Evolutionary conservation across 129 eudicot species (phyloP).

Genomic region (Calendula officinalis): DNA sequence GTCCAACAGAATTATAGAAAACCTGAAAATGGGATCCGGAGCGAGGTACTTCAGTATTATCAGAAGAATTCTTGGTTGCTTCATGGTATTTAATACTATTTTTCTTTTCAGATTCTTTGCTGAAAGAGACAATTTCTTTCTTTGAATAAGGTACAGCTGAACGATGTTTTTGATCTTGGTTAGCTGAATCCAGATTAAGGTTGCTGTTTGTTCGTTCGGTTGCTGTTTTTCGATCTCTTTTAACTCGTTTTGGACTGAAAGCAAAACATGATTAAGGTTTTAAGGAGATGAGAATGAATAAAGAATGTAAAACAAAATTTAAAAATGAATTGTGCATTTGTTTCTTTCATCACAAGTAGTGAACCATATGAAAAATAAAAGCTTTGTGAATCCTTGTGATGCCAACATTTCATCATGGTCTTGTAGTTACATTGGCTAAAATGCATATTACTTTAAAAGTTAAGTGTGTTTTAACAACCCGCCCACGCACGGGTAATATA

Average conservation of each 20-base stretch:
- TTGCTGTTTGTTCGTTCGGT: neutral
- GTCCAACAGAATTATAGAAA: constrained; percentile 1
- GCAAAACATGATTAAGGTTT: neutral
- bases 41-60: constrained; percentile 38
- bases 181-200: constrained; percentile 34
- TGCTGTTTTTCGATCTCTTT: neutral
- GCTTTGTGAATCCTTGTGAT: too few species aligned
- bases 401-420: too few species aligned
- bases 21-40: constrained; percentile 73
- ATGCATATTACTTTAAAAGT: too few species aligned
- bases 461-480: too few species aligned
- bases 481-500: too few species aligned
- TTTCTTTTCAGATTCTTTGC: constrained; percentile 45
- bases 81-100: constrained; percentile 36
- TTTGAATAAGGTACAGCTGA: constrained; percentile 30
- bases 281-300: neutral
- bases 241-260: neutral
- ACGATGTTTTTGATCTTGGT: constrained; percentile 46
- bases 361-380: neutral
- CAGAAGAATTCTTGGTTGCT: constrained; percentile 47
- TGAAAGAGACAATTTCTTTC: constrained; percentile 30
- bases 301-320: neutral
- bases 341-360: neutral
- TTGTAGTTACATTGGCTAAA: too few species aligned
- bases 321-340: neutral